Evolutionary conservation across 768 basidiomycete genomes (phyloP).

Genomic region (Agaricus subrufescens): DNA sequence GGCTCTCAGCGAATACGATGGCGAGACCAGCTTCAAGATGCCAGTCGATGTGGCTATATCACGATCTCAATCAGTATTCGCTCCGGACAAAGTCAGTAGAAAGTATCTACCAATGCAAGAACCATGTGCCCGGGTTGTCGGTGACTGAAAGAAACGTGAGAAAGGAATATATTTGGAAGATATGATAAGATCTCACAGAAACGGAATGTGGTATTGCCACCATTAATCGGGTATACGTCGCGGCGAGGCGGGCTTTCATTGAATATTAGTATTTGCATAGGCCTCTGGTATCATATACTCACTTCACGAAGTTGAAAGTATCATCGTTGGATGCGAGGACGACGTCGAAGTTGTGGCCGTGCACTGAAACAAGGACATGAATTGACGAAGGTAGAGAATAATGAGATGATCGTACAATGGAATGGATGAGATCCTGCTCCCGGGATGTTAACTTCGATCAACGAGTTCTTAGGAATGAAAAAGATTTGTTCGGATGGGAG

Average conservation of each 20-base stretch:
- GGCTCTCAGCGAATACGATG: constrained; percentile 32
- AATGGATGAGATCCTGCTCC: constrained; percentile 18
- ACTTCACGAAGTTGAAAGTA: constrained; percentile 9
- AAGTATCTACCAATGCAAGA: constrained; percentile 12
- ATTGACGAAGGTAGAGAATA: neutral
- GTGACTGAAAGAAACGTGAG: constrained; percentile 17
- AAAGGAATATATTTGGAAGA: neutral
- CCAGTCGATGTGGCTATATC: constrained; percentile 21
- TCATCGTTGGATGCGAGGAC: constrained; percentile 7
- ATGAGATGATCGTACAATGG: neutral
- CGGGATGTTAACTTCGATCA: constrained; percentile 45
- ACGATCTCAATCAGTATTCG: too few relatives aligned
- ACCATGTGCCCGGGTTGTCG: constrained; percentile 20
- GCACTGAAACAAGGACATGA: constrained; percentile 2
- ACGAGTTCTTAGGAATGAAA: constrained; percentile 33
- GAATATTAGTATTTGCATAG: neutral
- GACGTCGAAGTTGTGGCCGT: constrained; percentile 15
- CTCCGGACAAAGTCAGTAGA: too few relatives aligned
- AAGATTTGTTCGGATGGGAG: constrained; percentile 13
- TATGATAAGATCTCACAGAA: neutral
- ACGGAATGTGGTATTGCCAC: constrained; percentile 13
- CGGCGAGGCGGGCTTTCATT: constrained; percentile 13
- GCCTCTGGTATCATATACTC: neutral
- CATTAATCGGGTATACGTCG: constrained; percentile 12
- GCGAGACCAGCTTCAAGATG: constrained; percentile 35